Conservation (phyloP, 1,284 basidiomycete species). For the Tilletia caries region DNA sequence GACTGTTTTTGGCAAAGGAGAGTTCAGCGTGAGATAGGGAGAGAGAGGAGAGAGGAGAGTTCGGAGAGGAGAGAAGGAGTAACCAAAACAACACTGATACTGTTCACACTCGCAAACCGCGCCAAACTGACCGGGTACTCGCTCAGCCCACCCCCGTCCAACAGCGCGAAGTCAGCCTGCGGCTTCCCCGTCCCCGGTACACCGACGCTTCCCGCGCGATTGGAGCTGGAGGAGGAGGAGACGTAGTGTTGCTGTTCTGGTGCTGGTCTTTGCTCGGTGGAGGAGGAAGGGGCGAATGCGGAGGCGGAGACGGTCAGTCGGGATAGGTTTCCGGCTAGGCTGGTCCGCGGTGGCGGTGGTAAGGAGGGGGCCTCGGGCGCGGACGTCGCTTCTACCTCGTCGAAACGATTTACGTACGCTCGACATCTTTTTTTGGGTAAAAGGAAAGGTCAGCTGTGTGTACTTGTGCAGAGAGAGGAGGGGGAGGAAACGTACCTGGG, state of each 20-base stretch:
- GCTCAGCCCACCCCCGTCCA: constrained; percentile 32
- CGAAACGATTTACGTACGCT: constrained; percentile 49
- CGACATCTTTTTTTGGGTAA: constrained; percentile 33
- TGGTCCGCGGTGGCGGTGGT: not conserved
- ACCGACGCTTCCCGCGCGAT: constrained; percentile 29
- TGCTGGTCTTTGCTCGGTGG: no score
- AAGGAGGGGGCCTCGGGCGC: not conserved
- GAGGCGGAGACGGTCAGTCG: no score
- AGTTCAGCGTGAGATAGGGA: no score
- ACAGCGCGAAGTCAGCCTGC: constrained; percentile 49
- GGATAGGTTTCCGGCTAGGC: no score
- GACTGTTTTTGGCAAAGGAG: constrained; percentile 15
- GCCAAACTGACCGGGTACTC: constrained; percentile 49
- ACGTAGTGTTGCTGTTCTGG: constrained; percentile 2
- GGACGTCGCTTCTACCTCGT: constrained; percentile 29
- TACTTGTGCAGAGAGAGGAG: no score
- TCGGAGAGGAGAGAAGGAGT: constrained; percentile 7
- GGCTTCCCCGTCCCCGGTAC: constrained; percentile 37
- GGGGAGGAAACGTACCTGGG: constrained; percentile 21
- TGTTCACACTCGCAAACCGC: constrained; percentile 42
- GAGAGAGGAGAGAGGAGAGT: not conserved
- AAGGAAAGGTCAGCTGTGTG: not conserved
- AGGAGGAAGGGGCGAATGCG: no score
- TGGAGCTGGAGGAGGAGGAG: not conserved
- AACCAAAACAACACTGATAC: constrained; percentile 44